These are phyloP conservation scores for Eimeria praecox DNA, from an alignment of 169 alveolate genomes.

Conservation along the genomic window DNA sequence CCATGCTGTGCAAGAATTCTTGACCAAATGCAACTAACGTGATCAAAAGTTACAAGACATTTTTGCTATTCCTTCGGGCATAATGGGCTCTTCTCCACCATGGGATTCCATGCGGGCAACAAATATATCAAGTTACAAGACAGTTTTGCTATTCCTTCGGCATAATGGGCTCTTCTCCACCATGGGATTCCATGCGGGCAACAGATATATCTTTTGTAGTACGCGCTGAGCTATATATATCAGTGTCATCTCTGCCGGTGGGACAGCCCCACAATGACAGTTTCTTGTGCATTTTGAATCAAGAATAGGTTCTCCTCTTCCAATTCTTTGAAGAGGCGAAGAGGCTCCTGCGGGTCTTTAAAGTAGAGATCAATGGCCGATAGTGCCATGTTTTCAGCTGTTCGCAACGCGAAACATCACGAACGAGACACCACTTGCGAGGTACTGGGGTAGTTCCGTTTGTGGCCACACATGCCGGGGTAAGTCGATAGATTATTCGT, in stretches of 20 bases:
- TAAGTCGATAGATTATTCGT: not conserved
- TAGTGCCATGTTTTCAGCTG: conserved; percentile 65
- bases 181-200: not conserved
- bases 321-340: conserved; percentile 84
- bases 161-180: not conserved
- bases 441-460: not conserved
- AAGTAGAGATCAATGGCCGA: conserved; percentile 81
- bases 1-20: not conserved
- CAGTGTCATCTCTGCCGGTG: not conserved
- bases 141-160: not conserved
- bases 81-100: not conserved
- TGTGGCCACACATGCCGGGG: not conserved
- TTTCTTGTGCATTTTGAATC: conserved; percentile 86
- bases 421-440: not conserved
- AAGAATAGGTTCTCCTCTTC: conserved; percentile 87
- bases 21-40: not conserved
- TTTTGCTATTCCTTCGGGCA: not conserved
- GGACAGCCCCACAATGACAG: conserved; percentile 49
- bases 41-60: not conserved
- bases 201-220: not conserved
- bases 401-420: not conserved
- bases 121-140: not conserved
- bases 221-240: not conserved
- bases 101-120: not conserved
- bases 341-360: conserved; percentile 87